These are phyloP conservation scores for Lindgomyces ingoldianus DNA, from an alignment of 495 filamentous ascomycete genomes.

Conservation along the genomic window DNA sequence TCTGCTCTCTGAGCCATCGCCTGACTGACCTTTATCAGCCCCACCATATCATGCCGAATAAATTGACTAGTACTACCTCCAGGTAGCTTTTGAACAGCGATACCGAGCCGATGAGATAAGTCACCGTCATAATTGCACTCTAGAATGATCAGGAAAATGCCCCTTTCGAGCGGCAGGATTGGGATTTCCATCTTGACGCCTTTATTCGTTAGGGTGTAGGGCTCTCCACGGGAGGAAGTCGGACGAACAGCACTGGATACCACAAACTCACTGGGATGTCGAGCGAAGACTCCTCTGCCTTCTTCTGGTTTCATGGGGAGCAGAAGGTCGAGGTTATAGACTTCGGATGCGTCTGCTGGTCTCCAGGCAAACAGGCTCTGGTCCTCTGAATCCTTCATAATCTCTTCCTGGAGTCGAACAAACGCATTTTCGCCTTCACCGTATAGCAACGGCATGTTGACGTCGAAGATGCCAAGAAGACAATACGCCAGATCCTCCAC, in stretches of 20 bases:
- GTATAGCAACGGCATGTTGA: constrained; percentile 35
- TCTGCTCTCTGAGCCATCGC: background rate
- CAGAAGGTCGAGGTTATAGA: background rate
- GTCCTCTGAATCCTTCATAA: constrained; percentile 29
- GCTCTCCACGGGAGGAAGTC: constrained; percentile 4
- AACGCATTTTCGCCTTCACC: constrained; percentile 34
- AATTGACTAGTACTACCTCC: constrained; percentile 5
- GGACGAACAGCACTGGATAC: background rate
- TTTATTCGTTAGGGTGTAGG: constrained; percentile 21
- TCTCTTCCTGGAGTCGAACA: constrained; percentile 30
- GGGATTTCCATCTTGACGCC: constrained; percentile 16
- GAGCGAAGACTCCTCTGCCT: background rate
- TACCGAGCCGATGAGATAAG: background rate
- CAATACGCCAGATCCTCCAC: constrained; percentile 35
- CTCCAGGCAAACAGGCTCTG: constrained; percentile 13
- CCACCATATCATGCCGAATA: constrained; percentile 4
- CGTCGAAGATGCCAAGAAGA: constrained; percentile 32
- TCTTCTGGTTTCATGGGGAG: background rate
- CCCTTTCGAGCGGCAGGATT: constrained; percentile 1
- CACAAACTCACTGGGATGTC: constrained; percentile 17
- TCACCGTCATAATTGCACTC: constrained; percentile 8
- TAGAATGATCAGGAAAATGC: background rate
- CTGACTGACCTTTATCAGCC: background rate
- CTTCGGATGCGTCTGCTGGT: constrained; percentile 6
- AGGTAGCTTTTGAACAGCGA: constrained; percentile 8